A percentile compares a stretch with the other conserved stretches of the same genome.
Conservation (phyloP, 2,329 filamentous ascomycete species). For the Penicillium sp. region DNA sequence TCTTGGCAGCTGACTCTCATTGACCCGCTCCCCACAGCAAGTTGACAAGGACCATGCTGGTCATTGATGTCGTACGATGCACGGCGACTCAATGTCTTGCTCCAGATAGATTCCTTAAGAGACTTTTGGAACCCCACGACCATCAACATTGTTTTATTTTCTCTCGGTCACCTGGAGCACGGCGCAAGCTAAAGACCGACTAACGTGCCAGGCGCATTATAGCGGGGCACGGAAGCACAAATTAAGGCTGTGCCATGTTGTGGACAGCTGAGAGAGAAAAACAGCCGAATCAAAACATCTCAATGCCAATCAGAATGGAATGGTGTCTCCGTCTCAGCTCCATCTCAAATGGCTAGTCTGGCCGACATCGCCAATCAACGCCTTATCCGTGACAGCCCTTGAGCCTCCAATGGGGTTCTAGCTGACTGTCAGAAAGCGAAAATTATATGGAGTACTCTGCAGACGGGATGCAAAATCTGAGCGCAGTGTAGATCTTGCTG, state of each 20-base stretch:
- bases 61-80: neutral
- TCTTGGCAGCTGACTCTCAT: neutral
- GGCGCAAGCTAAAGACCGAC: neutral
- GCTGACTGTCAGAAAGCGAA: neutral
- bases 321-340: constrained; percentile 10
- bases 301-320: constrained; percentile 1
- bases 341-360: constrained; percentile 8
- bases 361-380: constrained; percentile 18
- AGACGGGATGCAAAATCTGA: neutral
- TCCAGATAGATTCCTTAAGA: neutral
- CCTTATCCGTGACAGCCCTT: neutral
- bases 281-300: neutral
- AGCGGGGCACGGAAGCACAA: neutral
- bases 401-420: neutral
- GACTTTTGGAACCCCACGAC: neutral
- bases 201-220: neutral
- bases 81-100: neutral
- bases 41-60: neutral
- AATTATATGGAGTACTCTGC: neutral
- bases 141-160: too few relatives aligned
- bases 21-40: too few relatives aligned
- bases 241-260: neutral
- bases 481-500: constrained; percentile 1
- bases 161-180: neutral
- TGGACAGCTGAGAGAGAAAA: constrained; percentile 7